These are phyloP conservation scores for Paratrimastix pyriformis DNA, from an alignment of 78 protist species.

Conservation along the genomic window DNA sequence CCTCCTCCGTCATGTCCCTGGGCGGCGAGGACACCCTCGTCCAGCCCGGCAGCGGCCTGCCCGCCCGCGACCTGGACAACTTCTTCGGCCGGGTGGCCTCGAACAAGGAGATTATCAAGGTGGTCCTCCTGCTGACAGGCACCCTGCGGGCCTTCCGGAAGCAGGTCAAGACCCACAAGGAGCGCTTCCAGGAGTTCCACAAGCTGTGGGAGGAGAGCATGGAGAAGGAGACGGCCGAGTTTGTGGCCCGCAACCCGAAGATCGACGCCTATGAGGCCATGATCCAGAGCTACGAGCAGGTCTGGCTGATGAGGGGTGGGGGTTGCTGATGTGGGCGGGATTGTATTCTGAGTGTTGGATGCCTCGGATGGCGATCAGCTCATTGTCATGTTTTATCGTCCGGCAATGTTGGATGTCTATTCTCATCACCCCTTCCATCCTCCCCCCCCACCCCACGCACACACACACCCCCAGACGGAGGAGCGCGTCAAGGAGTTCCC, in stretches of 20 bases:
- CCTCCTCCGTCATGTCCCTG: no score
- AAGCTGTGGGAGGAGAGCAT: constrained; percentile 47
- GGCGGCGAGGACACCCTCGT: no score
- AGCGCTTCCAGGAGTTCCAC: constrained; percentile 38
- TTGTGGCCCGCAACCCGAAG: constrained; percentile 40
- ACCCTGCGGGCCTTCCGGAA: constrained; percentile 26
- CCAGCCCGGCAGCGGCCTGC: no score
- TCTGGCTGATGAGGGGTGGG: no score
- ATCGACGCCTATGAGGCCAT: constrained; percentile 44
- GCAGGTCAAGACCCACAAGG: constrained; percentile 40
- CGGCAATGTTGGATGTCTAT: no score
- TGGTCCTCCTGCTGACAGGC: constrained; percentile 23
- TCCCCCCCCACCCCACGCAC: no score
- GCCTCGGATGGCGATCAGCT: no score
- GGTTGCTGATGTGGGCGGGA: no score
- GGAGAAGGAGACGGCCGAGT: constrained; percentile 18
- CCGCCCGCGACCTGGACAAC: no score
- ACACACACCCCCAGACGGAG: constrained; percentile 22
- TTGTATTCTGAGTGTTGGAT: no score
- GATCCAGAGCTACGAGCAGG: constrained; percentile 38
- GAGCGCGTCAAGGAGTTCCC: constrained; percentile 16
- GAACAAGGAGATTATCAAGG: constrained; percentile 48
- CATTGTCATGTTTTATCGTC: no score
- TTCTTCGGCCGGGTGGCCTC: constrained; percentile 33
- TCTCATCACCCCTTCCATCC: no score